phyloP scores from a whole-genome alignment of 140 eudicot genomes.

The Oenanthe javanica region DNA sequence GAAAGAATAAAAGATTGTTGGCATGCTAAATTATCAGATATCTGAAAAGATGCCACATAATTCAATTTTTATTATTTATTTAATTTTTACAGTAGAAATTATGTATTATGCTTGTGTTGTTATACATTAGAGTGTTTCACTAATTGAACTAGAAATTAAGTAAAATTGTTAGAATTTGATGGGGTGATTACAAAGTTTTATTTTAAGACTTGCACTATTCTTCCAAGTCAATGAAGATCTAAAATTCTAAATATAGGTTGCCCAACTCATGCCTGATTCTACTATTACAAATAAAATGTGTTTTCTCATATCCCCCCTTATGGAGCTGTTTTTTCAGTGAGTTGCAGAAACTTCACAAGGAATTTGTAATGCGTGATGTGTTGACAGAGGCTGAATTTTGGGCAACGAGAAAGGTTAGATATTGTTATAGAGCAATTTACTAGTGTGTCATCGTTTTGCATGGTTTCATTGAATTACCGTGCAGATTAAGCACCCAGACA shows the following conservation, averaged over 20 bases:
- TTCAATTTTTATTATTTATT: not conserved
- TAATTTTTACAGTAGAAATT: not conserved
- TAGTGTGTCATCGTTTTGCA: not conserved
- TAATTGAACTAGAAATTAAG: not conserved
- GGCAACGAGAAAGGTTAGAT: conserved; percentile 90
- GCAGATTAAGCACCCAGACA: not conserved
- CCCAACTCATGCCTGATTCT: not conserved
- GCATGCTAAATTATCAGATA: not conserved
- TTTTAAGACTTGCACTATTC: not conserved
- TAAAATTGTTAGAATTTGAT: not conserved
- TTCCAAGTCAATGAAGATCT: not conserved
- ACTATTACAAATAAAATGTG: not conserved
- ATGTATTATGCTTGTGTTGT: not conserved
- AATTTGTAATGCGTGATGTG: conserved; percentile 67
- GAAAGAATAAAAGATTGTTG: not conserved
- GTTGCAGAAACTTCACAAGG: conserved; percentile 87
- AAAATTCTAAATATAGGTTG: not conserved
- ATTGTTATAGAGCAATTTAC: not conserved
- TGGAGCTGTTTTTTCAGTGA: conserved; percentile 40
- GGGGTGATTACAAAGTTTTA: not conserved
- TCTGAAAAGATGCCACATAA: not conserved
- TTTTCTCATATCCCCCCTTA: not conserved
- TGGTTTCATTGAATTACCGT: not conserved
- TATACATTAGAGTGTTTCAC: not conserved
- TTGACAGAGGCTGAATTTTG: conserved; percentile 83